phyloP scores from a whole-genome alignment of 2,329 filamentous ascomycete species.

The Arthrinium puccinioides region DNA sequence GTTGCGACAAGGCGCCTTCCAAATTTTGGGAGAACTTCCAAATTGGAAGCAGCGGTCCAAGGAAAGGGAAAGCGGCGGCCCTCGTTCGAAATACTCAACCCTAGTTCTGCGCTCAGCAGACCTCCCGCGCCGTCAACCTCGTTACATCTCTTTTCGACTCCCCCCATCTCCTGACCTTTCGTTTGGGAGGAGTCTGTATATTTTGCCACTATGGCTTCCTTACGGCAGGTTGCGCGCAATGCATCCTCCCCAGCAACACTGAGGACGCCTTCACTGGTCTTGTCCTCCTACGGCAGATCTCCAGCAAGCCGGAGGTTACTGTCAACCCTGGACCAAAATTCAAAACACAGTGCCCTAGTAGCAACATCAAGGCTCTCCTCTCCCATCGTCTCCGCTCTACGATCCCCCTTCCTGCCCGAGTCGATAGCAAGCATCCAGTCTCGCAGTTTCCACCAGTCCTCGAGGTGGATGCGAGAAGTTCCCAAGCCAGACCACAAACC shows the following conservation, averaged over 20 bases:
- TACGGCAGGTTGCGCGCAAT: conserved; percentile 34
- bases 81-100: no score
- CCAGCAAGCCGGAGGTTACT: conserved; percentile 42
- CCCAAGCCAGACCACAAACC: conserved; percentile 28
- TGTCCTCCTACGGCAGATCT: conserved; percentile 33
- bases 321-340: conserved; percentile 9
- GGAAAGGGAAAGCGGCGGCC: no score
- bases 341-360: conserved; percentile 5
- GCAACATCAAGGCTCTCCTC: conserved; percentile 18
- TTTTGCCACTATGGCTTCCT: conserved; percentile 35
- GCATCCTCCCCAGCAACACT: conserved; percentile 33
- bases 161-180: conserved; percentile 10
- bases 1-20: no score
- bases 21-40: no score
- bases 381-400: conserved; percentile 29
- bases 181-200: not conserved
- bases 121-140: no score
- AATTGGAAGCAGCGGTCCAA: no score
- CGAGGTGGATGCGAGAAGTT: conserved; percentile 23
- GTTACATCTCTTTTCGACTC: not conserved
- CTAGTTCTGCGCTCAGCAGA: no score
- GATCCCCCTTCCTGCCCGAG: conserved; percentile 37
- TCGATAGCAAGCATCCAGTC: conserved; percentile 29
- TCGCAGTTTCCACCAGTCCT: conserved; percentile 31
- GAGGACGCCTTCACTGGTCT: conserved; percentile 30